Conservation (phyloP, 768 basidiomycete genomes). For the Phaeolepiota aurea region DNA sequence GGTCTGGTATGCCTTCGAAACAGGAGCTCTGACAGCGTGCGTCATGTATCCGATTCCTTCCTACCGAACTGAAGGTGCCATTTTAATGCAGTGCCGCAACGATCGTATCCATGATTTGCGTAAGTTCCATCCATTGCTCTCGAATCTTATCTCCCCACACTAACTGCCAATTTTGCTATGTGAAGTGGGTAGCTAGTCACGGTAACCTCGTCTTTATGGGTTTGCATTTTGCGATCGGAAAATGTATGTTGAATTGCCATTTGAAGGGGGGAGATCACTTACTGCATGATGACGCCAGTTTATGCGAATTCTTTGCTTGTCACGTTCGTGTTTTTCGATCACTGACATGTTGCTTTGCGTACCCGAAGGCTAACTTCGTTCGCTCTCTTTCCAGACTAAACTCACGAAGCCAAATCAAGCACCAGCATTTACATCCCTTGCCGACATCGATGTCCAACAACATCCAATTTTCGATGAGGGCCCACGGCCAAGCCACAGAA, state of each 20-base stretch:
- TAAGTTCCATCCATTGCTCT: slow-evolving; percentile 17
- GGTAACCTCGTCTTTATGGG: slow-evolving; percentile 45
- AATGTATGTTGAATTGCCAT: slow-evolving; percentile 22
- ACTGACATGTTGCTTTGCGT: neutral
- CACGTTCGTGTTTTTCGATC: slow-evolving; percentile 20
- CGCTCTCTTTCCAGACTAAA: too few relatives aligned
- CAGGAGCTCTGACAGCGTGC: slow-evolving; percentile 41
- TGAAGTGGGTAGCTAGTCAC: slow-evolving; percentile 39
- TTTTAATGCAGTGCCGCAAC: slow-evolving; percentile 36
- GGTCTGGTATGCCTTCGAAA: slow-evolving; percentile 46
- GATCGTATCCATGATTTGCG: slow-evolving; percentile 38
- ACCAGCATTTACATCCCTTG: neutral
- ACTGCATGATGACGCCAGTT: too few relatives aligned
- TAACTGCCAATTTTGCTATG: slow-evolving; percentile 1
- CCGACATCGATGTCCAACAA: too few relatives aligned
- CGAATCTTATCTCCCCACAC: neutral
- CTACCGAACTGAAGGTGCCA: neutral
- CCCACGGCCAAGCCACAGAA: too few relatives aligned
- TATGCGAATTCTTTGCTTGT: slow-evolving; percentile 46
- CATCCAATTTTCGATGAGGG: too few relatives aligned
- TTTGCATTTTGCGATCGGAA: slow-evolving; percentile 44
- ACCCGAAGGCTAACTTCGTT: too few relatives aligned
- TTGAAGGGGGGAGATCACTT: neutral
- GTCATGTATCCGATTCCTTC: slow-evolving; percentile 1
- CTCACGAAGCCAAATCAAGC: neutral